Evolutionary conservation across 371 early-diverging fungal species (phyloP).

Genomic region (Phascolomyces articulosus): DNA sequence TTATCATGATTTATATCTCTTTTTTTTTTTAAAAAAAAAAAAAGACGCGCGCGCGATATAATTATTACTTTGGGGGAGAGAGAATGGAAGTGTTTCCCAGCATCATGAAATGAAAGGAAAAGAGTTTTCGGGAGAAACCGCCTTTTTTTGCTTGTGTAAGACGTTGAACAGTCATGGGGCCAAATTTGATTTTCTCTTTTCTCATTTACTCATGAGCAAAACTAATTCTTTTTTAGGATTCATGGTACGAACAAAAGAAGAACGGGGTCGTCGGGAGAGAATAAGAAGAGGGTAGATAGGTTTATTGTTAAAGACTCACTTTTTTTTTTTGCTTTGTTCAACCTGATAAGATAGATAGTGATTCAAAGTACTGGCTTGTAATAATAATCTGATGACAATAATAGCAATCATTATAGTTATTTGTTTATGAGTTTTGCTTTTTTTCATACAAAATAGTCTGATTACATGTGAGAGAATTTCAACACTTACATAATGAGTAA

Average conservation of each 20-base stretch:
- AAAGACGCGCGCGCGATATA: no score
- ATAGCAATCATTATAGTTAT: not conserved
- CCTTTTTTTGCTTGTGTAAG: not conserved
- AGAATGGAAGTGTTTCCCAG: not conserved
- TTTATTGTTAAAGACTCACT: no score
- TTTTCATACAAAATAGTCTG: not conserved
- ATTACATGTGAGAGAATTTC: not conserved
- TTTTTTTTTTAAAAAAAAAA: no score
- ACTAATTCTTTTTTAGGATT: no score
- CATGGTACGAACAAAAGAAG: no score
- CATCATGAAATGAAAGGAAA: no score
- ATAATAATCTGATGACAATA: not conserved
- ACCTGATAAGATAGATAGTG: no score
- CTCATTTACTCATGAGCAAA: not conserved
- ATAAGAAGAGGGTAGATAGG: no score
- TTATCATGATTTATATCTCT: no score
- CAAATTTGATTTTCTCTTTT: not conserved
- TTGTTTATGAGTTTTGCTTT: not conserved
- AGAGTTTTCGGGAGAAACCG: not conserved
- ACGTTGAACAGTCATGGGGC: not conserved
- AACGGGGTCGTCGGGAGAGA: no score
- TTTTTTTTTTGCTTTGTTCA: no score
- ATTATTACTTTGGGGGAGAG: no score
- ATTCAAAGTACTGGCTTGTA: not conserved
- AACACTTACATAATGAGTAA: constrained; percentile 1